These are phyloP conservation scores for Exophiala aquamarina DNA, from an alignment of 2,329 filamentous ascomycete genomes.

Conservation along the genomic window DNA sequence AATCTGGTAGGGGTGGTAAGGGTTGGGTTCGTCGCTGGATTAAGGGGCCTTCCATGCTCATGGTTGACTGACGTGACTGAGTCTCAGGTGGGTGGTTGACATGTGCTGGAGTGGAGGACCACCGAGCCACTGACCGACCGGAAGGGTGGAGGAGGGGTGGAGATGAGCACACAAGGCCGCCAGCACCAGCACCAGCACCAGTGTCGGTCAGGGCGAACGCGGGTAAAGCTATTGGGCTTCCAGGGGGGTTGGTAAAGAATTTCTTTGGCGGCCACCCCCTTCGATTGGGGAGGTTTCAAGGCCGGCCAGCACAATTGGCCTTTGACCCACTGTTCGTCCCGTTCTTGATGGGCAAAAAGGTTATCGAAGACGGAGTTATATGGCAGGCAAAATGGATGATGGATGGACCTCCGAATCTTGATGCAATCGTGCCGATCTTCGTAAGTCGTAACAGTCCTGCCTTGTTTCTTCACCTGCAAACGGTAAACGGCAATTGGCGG, in stretches of 20 bases:
- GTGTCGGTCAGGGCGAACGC: no score
- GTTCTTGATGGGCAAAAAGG: no score
- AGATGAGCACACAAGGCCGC: no score
- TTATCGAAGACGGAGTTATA: no score
- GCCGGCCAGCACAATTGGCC: not conserved
- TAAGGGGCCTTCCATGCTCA: constrained; percentile 18
- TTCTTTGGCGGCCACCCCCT: not conserved
- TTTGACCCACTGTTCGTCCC: constrained; percentile 16
- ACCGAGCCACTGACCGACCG: not conserved
- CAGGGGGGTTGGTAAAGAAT: constrained; percentile 21
- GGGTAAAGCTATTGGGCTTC: no score
- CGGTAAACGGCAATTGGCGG: not conserved
- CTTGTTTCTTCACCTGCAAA: no score
- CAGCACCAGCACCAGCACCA: no score
- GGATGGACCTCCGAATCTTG: constrained; percentile 10
- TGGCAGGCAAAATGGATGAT: no score
- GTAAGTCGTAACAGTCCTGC: no score
- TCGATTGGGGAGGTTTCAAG: constrained; percentile 26
- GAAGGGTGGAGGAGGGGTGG: constrained; percentile 8
- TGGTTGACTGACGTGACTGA: no score
- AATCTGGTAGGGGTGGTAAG: no score
- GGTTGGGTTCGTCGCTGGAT: no score
- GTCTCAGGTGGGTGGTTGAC: constrained; percentile 15
- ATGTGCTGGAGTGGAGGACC: constrained; percentile 15
- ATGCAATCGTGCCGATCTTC: constrained; percentile 11